A percentile compares a stretch with the other conserved stretches of the same genome.
Conservation (phyloP, 2,329 filamentous ascomycete species). For the Arthrinium puccinioides region DNA sequence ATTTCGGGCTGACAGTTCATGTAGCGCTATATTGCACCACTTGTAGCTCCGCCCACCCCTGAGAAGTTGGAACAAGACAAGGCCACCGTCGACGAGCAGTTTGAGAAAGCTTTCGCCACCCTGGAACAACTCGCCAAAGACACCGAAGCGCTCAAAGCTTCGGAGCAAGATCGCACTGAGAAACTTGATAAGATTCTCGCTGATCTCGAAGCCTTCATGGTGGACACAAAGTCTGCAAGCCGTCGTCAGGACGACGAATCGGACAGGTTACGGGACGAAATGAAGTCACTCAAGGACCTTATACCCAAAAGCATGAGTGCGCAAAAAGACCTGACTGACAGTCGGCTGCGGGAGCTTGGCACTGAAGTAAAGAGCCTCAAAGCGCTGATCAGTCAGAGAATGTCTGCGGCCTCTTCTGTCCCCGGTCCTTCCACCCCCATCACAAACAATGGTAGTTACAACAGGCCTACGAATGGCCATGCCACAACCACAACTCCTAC, state of each 20-base stretch:
- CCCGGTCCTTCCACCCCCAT: conserved; percentile 16
- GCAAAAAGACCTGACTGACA: conserved; percentile 78
- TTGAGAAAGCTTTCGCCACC: conserved; percentile 83
- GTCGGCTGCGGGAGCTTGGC: conserved; percentile 75
- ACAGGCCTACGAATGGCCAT: conserved; percentile 11
- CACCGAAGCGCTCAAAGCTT: conserved; percentile 78
- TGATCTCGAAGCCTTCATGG: conserved; percentile 78
- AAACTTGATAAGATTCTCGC: conserved; percentile 73
- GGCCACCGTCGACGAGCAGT: conserved; percentile 83
- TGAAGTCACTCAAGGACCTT: conserved; percentile 71
- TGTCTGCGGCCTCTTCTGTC: conserved; percentile 31
- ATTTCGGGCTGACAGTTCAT: too few relatives aligned
- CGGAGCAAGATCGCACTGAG: conserved; percentile 78
- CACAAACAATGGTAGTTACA: conserved; percentile 9
- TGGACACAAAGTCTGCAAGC: conserved; percentile 74
- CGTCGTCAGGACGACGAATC: conserved; percentile 81
- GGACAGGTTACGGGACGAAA: conserved; percentile 77
- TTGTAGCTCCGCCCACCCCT: conserved; percentile 88
- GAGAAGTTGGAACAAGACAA: conserved; percentile 94
- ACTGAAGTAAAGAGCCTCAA: conserved; percentile 88
- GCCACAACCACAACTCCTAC: conserved; percentile 8
- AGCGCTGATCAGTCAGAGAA: conserved; percentile 65
- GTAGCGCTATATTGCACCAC: conserved; percentile 81
- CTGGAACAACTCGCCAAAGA: conserved; percentile 90
- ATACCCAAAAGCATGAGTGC: conserved; percentile 85